Percentiles rank a stretch among this genome's conserved stretches.
phyloP scores from a whole-genome alignment of 2,329 filamentous ascomycete genomes.

The Trichoderma polysporum region DNA sequence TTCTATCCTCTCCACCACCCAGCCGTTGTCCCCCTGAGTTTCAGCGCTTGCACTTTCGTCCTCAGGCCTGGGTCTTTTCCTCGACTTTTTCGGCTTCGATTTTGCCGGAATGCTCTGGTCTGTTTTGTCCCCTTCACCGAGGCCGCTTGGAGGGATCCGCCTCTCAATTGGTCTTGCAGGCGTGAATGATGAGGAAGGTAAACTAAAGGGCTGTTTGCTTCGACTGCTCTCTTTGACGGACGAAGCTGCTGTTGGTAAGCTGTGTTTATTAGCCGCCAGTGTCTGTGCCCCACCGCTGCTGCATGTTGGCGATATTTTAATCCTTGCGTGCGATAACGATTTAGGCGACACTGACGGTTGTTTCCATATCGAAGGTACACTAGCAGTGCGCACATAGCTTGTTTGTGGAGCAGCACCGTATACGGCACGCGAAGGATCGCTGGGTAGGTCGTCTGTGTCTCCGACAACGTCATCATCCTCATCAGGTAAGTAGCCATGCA shows the following conservation, averaged over 20 bases:
- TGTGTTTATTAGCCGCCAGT: not conserved
- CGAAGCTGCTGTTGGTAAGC: not conserved
- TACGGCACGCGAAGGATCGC: not conserved
- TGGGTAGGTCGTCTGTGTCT: not conserved
- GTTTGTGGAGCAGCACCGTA: not conserved
- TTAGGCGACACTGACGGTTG: not conserved
- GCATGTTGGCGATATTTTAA: not conserved
- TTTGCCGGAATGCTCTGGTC: not conserved
- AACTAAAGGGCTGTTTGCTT: not conserved
- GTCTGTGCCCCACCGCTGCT: not conserved
- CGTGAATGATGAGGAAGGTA: not conserved
- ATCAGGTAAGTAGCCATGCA: conserved; percentile 12
- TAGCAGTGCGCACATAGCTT: not conserved
- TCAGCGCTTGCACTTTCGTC: not conserved
- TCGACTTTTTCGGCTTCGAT: not conserved
- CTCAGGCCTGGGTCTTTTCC: conserved; percentile 1
- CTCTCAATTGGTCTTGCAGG: not conserved
- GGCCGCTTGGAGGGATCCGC: not conserved
- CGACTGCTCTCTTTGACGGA: not conserved
- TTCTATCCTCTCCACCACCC: conserved; percentile 47
- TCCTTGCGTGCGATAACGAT: not conserved
- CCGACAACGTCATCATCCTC: not conserved
- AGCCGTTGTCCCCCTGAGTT: conserved; percentile 31
- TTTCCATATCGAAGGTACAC: not conserved
- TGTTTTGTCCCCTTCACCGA: not conserved